Evolutionary conservation across 78 protist species (phyloP).

Genomic region (Dictyostelium capitatum): DNA sequence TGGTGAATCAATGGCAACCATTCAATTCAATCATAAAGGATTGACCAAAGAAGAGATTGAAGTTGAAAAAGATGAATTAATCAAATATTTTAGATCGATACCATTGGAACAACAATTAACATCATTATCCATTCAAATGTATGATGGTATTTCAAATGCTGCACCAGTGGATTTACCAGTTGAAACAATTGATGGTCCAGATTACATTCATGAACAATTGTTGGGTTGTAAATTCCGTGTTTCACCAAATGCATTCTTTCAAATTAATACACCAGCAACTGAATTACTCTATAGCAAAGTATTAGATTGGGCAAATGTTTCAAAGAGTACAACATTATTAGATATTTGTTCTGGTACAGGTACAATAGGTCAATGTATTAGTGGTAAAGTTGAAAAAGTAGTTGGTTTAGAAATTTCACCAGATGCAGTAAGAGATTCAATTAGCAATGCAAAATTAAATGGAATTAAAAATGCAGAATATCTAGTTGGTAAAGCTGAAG

Average conservation of each 20-base stretch:
- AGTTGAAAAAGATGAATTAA: conserved; percentile 7
- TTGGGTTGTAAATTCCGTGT: conserved; percentile 67
- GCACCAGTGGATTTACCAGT: conserved; percentile 82
- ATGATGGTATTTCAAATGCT: conserved; percentile 69
- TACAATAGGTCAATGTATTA: conserved; percentile 92
- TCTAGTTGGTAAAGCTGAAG: conserved; percentile 85
- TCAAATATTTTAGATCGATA: not conserved
- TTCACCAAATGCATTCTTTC: conserved; percentile 89
- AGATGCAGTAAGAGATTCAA: conserved; percentile 90
- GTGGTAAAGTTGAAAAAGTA: conserved; percentile 73
- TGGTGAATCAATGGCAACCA: conserved; percentile 80
- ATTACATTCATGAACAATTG: conserved; percentile 69
- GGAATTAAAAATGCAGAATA: conserved; percentile 75
- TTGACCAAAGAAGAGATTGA: conserved; percentile 13
- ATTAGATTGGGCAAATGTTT: conserved; percentile 63
- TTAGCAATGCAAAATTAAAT: conserved; percentile 86
- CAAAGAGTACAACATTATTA: conserved; percentile 50
- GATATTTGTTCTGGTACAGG: conserved; percentile 98
- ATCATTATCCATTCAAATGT: conserved; percentile 1
- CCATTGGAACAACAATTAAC: conserved; percentile 11
- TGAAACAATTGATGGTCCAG: conserved; percentile 58
- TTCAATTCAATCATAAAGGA: conserved; percentile 56
- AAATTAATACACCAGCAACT: conserved; percentile 86
- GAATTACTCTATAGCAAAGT: conserved; percentile 59
- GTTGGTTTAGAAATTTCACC: conserved; percentile 92